Percentiles rank a stretch among this genome's conserved stretches.
Conservation (phyloP, 1,139 yeast species). For the Geotrichum fermentans region DNA sequence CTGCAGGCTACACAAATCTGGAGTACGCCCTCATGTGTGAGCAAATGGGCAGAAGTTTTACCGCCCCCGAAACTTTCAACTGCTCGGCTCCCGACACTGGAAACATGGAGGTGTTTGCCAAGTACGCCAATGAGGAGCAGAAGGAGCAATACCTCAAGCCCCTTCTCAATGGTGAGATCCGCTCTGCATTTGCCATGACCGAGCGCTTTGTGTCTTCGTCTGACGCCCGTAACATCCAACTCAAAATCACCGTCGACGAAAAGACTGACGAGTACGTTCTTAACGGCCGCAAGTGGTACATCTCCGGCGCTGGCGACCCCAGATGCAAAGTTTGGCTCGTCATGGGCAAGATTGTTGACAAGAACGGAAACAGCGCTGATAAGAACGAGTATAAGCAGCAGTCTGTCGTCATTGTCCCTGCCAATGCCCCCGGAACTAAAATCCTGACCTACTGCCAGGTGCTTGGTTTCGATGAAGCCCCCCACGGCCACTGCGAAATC, state of each 20-base stretch:
- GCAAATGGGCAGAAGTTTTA: constrained; percentile 53
- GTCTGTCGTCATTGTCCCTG: constrained; percentile 56
- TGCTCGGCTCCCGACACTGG: constrained; percentile 73
- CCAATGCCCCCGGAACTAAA: constrained; percentile 51
- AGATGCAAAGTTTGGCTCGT: constrained; percentile 54
- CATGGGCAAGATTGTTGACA: constrained; percentile 57
- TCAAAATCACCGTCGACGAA: constrained; percentile 45
- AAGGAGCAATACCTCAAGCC: constrained; percentile 53
- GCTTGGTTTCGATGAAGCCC: constrained; percentile 67
- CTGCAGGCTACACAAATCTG: constrained; percentile 60
- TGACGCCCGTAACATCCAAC: constrained; percentile 60
- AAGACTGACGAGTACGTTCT: constrained; percentile 47
- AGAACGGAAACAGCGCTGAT: constrained; percentile 28
- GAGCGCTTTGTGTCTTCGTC: constrained; percentile 64
- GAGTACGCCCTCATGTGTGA: constrained; percentile 71
- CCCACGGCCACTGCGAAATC: constrained; percentile 69
- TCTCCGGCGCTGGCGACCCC: constrained; percentile 73
- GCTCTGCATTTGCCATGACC: constrained; percentile 70
- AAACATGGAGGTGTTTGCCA: constrained; percentile 64
- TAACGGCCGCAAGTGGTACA: constrained; percentile 71
- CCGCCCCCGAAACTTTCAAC: constrained; percentile 63
- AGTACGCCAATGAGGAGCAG: constrained; percentile 52
- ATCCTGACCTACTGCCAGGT: constrained; percentile 54
- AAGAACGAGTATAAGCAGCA: constrained; percentile 50
- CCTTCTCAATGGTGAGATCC: constrained; percentile 52